Percentiles rank a stretch among this genome's conserved stretches.
phyloP scores from a whole-genome alignment of 2,329 filamentous ascomycete genomes.

The Talaromyces amestolkiae region DNA sequence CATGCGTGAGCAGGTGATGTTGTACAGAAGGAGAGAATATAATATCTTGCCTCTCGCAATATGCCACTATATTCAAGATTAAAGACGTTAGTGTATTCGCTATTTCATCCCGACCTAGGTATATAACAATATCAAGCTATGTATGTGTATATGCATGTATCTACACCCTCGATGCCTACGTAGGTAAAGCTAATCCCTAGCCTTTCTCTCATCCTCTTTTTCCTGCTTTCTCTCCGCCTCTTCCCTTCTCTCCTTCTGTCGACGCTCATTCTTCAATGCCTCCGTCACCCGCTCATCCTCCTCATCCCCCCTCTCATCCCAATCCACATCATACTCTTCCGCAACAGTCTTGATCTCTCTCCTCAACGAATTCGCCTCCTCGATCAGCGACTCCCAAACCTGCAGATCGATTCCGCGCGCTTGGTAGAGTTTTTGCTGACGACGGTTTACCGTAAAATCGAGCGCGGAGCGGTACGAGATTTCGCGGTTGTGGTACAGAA shows the following conservation, averaged over 20 bases:
- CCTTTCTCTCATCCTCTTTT: constrained; percentile 7
- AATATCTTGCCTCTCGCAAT: background rate
- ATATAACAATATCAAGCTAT: background rate
- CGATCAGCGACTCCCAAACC: constrained; percentile 74
- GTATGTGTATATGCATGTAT: constrained; percentile 1
- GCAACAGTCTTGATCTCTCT: constrained; percentile 78
- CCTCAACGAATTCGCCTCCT: constrained; percentile 74
- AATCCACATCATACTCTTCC: constrained; percentile 85
- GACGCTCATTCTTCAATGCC: constrained; percentile 52
- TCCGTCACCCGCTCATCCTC: constrained; percentile 59
- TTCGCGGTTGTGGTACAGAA: constrained; percentile 87
- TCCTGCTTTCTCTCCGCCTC: constrained; percentile 27
- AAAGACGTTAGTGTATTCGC: background rate
- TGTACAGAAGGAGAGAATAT: constrained; percentile 10
- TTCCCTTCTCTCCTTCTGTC: constrained; percentile 37
- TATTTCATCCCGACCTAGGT: background rate
- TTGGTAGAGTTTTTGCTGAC: constrained; percentile 75
- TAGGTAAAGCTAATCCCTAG: background rate
- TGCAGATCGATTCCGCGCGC: constrained; percentile 70
- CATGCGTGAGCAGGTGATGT: constrained; percentile 22
- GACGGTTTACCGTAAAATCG: constrained; percentile 77
- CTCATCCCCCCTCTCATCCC: constrained; percentile 75
- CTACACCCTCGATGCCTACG: background rate
- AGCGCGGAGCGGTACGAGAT: constrained; percentile 82
- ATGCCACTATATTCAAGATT: background rate